Base-by-base conservation (phyloP, 2,329 filamentous ascomycete species). In the Exophiala alcalophila region DNA sequence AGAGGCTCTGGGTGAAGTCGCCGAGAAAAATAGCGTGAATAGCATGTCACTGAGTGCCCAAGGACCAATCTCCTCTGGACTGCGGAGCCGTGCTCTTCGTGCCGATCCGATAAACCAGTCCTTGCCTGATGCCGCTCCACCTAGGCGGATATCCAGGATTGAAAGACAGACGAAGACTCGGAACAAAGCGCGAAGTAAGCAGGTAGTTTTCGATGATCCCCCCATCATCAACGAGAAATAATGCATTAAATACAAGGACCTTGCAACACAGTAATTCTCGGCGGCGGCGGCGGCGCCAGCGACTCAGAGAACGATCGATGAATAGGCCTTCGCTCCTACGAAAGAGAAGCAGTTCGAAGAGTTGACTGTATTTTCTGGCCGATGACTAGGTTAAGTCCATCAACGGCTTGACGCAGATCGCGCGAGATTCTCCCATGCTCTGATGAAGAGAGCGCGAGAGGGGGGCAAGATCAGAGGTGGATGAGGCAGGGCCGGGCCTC, bases 21-120 rank as follows among this genome's bases (percentile, higher is more conserved):
- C 29, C 4, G 14, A 32, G 29, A 32, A 32, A 14, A 32, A 32
- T 18, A 32, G 12, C 7, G 29, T 8, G 29, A 32, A 16, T 6
- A 32, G 14, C 27, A 29, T 12, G 27, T 29, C 27, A 29, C 27
- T 6, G 27, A 7, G 27, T 29, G 27, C 27, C 29, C n/a, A 32
- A 18, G 14, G 8, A 7, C 29, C 29, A 18, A 9, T 32, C 8
- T 32, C 29, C 29, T 32, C 29, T 5, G 20, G 29, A 32, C 29
- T 32, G 29, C 29, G 29, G 8, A n/a, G n/a, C n/a, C n/a, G n/a
- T n/a, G n/a, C n/a, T n/a, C n/a, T 8, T 32, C 29, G 29, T 32
- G 29, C 15, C 20, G 29, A 32, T 32, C 29, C 5, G 15, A n/a
- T 12, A 18, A 32, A 18, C 29, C 29, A 18, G 29, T 32, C 29